These are phyloP conservation scores for Mycena alexandri DNA, from an alignment of 768 basidiomycete species.

Conservation along the genomic window DNA sequence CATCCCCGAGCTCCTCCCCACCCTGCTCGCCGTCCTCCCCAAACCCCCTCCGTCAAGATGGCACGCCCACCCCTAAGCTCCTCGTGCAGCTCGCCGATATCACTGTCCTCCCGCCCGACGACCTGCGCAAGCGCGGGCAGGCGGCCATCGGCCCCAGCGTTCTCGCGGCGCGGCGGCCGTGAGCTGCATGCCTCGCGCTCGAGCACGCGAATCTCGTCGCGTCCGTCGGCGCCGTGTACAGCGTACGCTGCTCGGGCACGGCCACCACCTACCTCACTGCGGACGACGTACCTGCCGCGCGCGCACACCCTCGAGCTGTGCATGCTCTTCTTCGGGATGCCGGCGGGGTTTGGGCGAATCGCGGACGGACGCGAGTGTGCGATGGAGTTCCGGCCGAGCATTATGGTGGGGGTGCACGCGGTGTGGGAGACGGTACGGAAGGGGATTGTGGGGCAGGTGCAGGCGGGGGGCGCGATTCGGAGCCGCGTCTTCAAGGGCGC, in stretches of 20 bases:
- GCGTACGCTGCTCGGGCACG: conserved; percentile 77
- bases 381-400: conserved; percentile 85
- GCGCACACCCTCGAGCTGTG: conserved; percentile 93
- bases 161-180: conserved; percentile 60
- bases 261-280: conserved; percentile 68
- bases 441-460: conserved; percentile 92
- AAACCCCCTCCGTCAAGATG: conserved; percentile 85
- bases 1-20: conserved; percentile 90
- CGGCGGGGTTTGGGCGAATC: conserved; percentile 94
- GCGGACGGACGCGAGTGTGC: conserved; percentile 95
- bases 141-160: no score
- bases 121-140: conserved; percentile 78
- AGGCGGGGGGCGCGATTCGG: conserved; percentile 69
- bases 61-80: conserved; percentile 65
- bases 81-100: conserved; percentile 74
- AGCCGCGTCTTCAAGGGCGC: conserved; percentile 87
- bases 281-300: conserved; percentile 86
- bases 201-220: conserved; percentile 90
- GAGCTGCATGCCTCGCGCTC: conserved; percentile 84
- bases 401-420: conserved; percentile 95
- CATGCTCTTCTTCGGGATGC: conserved; percentile 75
- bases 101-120: conserved; percentile 72
- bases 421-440: conserved; percentile 98
- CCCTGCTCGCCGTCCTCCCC: conserved; percentile 76
- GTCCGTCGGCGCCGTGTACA: conserved; percentile 84